Conservation (phyloP, 2,329 filamentous ascomycete species). For the Teratosphaeria nubilosa region DNA sequence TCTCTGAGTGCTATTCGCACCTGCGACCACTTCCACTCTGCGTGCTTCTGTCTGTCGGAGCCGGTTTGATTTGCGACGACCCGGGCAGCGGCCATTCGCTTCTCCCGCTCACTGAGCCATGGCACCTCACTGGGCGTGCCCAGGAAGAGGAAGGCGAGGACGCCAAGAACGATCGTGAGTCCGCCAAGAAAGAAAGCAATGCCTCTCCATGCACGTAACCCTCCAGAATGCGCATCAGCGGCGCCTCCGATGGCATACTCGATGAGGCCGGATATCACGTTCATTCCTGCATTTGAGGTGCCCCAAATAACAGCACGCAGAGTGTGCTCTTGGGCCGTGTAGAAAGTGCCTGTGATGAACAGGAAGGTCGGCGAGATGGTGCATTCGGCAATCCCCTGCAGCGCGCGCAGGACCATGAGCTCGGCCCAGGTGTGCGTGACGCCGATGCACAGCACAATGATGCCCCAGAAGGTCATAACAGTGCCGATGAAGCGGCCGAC, state of each 20-base stretch:
- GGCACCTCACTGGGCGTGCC: not conserved
- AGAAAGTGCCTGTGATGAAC: not conserved
- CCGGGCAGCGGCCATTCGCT: not conserved
- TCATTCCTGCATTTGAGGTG: not conserved
- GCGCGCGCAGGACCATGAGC: constrained; percentile 5
- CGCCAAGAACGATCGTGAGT: not conserved
- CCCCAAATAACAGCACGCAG: not conserved
- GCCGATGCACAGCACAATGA: constrained; percentile 9
- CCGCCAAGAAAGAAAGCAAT: not conserved
- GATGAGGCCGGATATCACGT: not conserved
- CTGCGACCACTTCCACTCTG: not conserved
- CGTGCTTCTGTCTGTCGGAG: not conserved
- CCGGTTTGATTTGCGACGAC: not conserved
- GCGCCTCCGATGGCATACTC: not conserved
- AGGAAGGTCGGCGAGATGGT: constrained; percentile 4
- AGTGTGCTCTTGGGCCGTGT: not conserved
- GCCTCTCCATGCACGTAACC: not conserved
- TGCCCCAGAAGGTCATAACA: constrained; percentile 5
- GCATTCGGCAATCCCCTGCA: constrained; percentile 7
- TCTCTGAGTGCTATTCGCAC: not conserved
- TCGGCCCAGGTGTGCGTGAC: constrained; percentile 6
- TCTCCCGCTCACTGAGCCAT: not conserved
- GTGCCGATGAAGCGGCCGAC: constrained; percentile 6
- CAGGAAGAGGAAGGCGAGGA: not conserved
- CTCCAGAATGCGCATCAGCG: not conserved